A percentile compares a stretch with the other conserved stretches of the same genome.
Conservation (phyloP, 2,329 filamentous ascomycete species). For the Chaetomiaceae sp. region DNA sequence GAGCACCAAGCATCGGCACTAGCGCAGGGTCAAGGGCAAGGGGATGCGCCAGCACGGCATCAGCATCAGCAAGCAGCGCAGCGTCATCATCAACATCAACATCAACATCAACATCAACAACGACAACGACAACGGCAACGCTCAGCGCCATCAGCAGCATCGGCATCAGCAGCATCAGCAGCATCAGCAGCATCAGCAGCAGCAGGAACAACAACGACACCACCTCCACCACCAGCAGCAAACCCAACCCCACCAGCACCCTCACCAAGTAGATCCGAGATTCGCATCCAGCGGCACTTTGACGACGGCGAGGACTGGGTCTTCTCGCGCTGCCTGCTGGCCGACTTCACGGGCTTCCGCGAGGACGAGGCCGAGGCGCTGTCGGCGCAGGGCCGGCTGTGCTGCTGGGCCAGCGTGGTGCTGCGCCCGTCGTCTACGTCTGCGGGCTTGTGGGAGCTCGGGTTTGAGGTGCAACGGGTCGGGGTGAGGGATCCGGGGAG, state of each 20-base stretch:
- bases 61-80: no score
- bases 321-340: conserved; percentile 22
- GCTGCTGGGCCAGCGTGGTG: conserved; percentile 25
- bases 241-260: neutral
- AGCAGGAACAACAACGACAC: neutral
- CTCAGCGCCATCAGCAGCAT: neutral
- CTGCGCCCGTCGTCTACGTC: neutral
- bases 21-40: no score
- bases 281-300: conserved; percentile 16
- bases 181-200: neutral
- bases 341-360: conserved; percentile 23
- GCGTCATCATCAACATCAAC: no score
- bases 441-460: conserved; percentile 19
- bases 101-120: neutral
- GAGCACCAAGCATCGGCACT: no score
- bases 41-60: no score
- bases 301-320: conserved; percentile 26
- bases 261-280: no score
- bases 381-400: conserved; percentile 19
- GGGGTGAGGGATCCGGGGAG: conserved; percentile 13
- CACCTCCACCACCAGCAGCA: neutral
- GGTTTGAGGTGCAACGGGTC: conserved; percentile 21
- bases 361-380: conserved; percentile 20
- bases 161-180: neutral
- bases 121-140: neutral